A percentile compares a stretch with the other conserved stretches of the same genome.
Conservation (phyloP, 768 basidiomycete genomes). For the Boletus rubroflammeus region DNA sequence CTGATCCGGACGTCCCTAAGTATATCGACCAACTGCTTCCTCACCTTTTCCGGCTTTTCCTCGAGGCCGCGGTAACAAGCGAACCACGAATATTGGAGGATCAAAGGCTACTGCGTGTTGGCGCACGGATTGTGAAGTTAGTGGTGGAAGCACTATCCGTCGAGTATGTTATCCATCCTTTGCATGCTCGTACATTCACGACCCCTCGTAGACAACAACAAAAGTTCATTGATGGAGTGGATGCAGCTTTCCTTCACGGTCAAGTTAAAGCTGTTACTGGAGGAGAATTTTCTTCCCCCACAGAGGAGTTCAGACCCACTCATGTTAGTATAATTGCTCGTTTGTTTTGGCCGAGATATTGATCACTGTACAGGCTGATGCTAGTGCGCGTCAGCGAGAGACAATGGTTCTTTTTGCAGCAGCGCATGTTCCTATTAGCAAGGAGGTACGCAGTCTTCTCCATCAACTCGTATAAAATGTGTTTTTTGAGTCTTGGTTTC, state of each 20-base stretch:
- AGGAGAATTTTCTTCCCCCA: conserved; percentile 44
- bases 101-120: conserved; percentile 35
- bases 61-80: conserved; percentile 37
- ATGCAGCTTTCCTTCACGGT: conserved; percentile 40
- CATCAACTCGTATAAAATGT: background rate
- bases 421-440: conserved; percentile 58
- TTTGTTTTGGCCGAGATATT: background rate
- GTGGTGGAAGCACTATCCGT: conserved; percentile 59
- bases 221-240: conserved; percentile 44
- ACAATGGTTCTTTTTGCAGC: conserved; percentile 66
- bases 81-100: conserved; percentile 34
- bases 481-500: background rate
- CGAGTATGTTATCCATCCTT: conserved; percentile 50
- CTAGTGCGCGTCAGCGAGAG: conserved; percentile 48
- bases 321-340: conserved; percentile 36
- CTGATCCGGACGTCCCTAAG: conserved; percentile 72
- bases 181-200: background rate
- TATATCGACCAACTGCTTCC: conserved; percentile 77
- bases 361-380: conserved; percentile 12
- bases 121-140: conserved; percentile 63
- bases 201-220: conserved; percentile 53
- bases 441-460: conserved; percentile 48
- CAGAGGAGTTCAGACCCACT: conserved; percentile 45
- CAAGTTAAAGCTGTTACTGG: conserved; percentile 48
- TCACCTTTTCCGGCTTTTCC: conserved; percentile 61